These are phyloP conservation scores for Deuterostichococcus epilithicus DNA, from an alignment of 139 green algal species.

Conservation along the genomic window DNA sequence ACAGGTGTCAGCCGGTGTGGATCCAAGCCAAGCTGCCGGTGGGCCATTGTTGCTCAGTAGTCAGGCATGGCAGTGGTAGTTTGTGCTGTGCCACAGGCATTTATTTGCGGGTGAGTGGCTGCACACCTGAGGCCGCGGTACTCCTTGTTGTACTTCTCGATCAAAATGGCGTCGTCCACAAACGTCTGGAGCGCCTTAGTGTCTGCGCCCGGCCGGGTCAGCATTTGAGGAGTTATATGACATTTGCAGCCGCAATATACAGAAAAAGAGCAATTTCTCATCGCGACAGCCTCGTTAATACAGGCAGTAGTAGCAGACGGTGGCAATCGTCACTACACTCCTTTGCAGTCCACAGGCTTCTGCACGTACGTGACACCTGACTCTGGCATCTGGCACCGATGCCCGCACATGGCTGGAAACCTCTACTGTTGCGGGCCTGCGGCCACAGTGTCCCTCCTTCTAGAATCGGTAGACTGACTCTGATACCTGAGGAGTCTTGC, in stretches of 20 bases:
- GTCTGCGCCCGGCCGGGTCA: background rate
- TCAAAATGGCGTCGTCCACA: slow-evolving; percentile 76
- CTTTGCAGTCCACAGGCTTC: background rate
- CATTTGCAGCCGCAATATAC: background rate
- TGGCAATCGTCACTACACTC: background rate
- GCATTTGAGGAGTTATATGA: too few species aligned
- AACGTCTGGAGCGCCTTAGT: slow-evolving; percentile 29
- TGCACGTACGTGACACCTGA: too few species aligned
- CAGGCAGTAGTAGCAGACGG: background rate
- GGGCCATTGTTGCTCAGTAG: too few species aligned
- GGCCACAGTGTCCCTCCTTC: too few species aligned
- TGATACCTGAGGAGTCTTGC: background rate
- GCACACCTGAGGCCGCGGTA: slow-evolving; percentile 7
- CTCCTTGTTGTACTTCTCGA: slow-evolving; percentile 61
- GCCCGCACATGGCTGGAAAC: too few species aligned
- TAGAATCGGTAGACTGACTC: too few species aligned
- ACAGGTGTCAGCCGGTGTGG: too few species aligned
- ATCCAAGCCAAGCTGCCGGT: too few species aligned
- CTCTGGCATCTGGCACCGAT: too few species aligned
- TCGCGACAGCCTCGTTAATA: background rate
- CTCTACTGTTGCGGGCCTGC: too few species aligned
- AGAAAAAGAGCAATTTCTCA: background rate
- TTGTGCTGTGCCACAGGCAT: too few species aligned
- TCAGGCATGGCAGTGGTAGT: background rate
- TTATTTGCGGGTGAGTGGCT: background rate